Evolutionary conservation across 352 stramenopile species (phyloP), one percentile per base, ranked within the genome.

Genomic region (Globisporangium orthogonon): DNA sequence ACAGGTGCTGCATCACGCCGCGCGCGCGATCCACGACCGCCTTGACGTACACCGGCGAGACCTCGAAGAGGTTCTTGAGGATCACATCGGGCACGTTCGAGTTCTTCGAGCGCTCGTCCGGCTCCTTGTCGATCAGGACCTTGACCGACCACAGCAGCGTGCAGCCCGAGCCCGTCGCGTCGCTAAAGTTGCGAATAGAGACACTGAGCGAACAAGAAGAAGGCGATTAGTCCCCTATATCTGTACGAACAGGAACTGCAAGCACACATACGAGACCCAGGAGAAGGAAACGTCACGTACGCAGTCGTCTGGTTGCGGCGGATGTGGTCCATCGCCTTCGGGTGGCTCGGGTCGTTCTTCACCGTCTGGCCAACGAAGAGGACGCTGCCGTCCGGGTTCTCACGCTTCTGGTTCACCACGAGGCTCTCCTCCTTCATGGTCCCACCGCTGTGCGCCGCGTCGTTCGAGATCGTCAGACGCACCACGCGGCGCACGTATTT

Each of bases 41-140:
- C 71, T 95, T 95, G 45, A 95, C 84, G 50, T 84, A 92, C 28
- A 92, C 80, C 0, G 85, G 85, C 28, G 79, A 78, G 62, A 93
- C 82, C 67, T 95, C 85, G 45, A 95, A 95, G 18, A 95, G 58
- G 69, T 95, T 95, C 67, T 90, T 91, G 28, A 95, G 66, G 55
- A 95, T 90, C 58, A 92, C 89, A 55, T 95, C 85, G 35, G 83
- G 79, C 40, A 87, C 82, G 69, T 95, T 95, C 58, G 80, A 77
- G 50, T 73, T 77, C 67, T 88, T 89, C 48, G 73, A 71, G 33
- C 76, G 76, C 66, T 91, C 81, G 41, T 89, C 78, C 18, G 67
- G 63, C 40, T 92, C 76, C 66, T 87, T 85, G 57, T 91, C 79
- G 28, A 94, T 76, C 37, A 82, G 52, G 4, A 95, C 85, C 70